Percentiles rank a stretch among this genome's conserved stretches.
These are phyloP conservation scores for Lolium rigidum DNA, from an alignment of 176 grass and related monocot genomes.

Conservation along the genomic window DNA sequence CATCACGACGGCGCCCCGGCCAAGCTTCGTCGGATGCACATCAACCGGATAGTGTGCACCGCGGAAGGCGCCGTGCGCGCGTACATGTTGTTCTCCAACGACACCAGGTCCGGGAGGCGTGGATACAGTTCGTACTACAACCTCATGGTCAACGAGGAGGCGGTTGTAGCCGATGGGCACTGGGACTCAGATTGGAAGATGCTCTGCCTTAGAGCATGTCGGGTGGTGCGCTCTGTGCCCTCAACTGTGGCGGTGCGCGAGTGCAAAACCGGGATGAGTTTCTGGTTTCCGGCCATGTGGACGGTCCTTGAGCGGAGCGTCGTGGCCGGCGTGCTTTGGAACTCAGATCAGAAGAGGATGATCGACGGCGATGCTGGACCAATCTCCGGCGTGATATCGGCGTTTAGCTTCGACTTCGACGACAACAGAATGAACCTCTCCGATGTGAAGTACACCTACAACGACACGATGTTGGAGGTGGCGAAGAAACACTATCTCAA, in stretches of 20 bases:
- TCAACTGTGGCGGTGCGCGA: conserved; percentile 19
- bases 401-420: conserved; percentile 39
- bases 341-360: not conserved
- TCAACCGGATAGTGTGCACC: conserved; percentile 47
- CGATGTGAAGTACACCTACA: conserved; percentile 49
- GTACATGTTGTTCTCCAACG: conserved; percentile 52
- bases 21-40: conserved; percentile 32
- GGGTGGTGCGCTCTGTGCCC: not conserved
- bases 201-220: conserved; percentile 66
- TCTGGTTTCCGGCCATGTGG: conserved; percentile 71
- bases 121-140: not conserved
- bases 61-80: conserved; percentile 41
- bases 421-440: conserved; percentile 34
- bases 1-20: not conserved
- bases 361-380: not conserved
- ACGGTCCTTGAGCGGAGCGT: conserved; percentile 47
- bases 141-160: conserved; percentile 18
- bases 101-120: not conserved
- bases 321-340: conserved; percentile 50
- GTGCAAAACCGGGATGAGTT: conserved; percentile 62
- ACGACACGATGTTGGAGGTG: conserved; percentile 18
- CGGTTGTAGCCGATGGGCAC: conserved; percentile 60
- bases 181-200: conserved; percentile 39
- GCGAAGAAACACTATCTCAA: conserved; percentile 30
- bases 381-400: not conserved